Evolutionary conservation across 2,329 filamentous ascomycete genomes (phyloP).

Genomic region (Phialophora chinensis): DNA sequence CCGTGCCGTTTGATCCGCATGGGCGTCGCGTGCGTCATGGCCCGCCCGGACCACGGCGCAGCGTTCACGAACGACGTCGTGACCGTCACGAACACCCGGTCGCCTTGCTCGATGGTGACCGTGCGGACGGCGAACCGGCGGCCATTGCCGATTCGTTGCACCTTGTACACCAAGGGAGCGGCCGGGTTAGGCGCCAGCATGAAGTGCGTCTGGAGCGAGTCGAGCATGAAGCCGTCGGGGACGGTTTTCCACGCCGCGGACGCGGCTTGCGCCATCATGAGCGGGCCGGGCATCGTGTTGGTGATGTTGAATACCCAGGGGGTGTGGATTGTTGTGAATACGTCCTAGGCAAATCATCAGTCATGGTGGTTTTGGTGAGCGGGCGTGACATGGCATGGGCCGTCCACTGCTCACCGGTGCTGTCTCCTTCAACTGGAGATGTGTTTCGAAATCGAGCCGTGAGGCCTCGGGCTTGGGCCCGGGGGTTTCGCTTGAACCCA

Average conservation of each 20-base stretch:
- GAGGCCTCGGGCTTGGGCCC: too few species aligned
- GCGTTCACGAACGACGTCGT: conserved; percentile 35
- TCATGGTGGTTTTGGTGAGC: not conserved
- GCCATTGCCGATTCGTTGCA: conserved; percentile 35
- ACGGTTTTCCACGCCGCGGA: conserved; percentile 37
- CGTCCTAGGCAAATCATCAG: conserved; percentile 23
- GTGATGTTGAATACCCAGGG: conserved; percentile 38
- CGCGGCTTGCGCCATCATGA: conserved; percentile 37
- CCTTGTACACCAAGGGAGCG: conserved; percentile 31
- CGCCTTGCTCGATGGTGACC: conserved; percentile 33
- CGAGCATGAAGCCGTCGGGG: conserved; percentile 31
- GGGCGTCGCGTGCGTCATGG: conserved; percentile 33
- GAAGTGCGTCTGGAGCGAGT: conserved; percentile 38
- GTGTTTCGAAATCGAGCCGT: conserved; percentile 31
- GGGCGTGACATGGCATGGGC: not conserved
- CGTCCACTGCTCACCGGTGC: conserved; percentile 26
- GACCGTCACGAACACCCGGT: conserved; percentile 24
- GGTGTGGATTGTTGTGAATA: conserved; percentile 33
- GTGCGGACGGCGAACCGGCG: conserved; percentile 34
- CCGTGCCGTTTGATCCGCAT: conserved; percentile 22
- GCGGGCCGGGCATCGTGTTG: conserved; percentile 33
- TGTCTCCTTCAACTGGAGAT: conserved; percentile 32
- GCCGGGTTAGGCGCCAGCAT: conserved; percentile 31
- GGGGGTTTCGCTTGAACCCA: not conserved
- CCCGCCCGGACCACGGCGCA: conserved; percentile 31